Percentiles rank a stretch among this genome's conserved stretches.
Evolutionary conservation across 2,329 filamentous ascomycete genomes (phyloP).

Genomic region (Talaromyces albobiverticillius): DNA sequence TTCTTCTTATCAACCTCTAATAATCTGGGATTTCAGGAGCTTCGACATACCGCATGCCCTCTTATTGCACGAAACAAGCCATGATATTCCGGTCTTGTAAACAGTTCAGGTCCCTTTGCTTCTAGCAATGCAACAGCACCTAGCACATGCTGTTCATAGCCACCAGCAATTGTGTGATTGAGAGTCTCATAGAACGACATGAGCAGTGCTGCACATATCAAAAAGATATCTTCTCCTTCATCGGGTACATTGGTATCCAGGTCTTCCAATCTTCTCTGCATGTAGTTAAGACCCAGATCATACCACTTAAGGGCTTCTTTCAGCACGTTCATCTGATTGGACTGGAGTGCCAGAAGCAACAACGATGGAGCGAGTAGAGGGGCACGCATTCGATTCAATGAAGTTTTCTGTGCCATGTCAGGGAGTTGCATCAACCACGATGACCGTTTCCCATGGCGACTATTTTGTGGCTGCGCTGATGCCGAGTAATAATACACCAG

Average conservation of each 20-base stretch:
- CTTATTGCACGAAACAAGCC: slow-evolving; percentile 8
- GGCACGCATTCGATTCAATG: neutral
- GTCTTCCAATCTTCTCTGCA: slow-evolving; percentile 3
- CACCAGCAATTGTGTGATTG: slow-evolving; percentile 2
- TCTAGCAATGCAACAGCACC: slow-evolving; percentile 8
- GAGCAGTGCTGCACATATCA: slow-evolving; percentile 9
- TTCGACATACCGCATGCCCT: slow-evolving; percentile 8
- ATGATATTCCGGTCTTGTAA: slow-evolving; percentile 7
- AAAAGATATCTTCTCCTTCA: neutral
- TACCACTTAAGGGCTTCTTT: slow-evolving; percentile 13
- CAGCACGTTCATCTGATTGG: neutral
- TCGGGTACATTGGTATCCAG: neutral
- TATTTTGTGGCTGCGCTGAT: neutral
- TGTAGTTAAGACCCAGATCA: slow-evolving; percentile 7
- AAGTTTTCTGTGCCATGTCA: neutral
- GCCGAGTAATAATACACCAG: slow-evolving; percentile 8
- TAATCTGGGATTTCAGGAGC: too few species aligned
- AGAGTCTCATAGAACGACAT: slow-evolving; percentile 12
- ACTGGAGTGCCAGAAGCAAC: slow-evolving; percentile 8
- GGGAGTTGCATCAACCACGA: slow-evolving; percentile 11
- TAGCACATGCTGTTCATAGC: slow-evolving; percentile 10
- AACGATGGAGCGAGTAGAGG: slow-evolving; percentile 11
- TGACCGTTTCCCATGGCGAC: neutral
- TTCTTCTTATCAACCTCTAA: too few species aligned
- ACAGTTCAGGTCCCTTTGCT: slow-evolving; percentile 6